Conservation (phyloP, 2,329 filamentous ascomycete species). For the Pseudogymnoascus sp. region DNA sequence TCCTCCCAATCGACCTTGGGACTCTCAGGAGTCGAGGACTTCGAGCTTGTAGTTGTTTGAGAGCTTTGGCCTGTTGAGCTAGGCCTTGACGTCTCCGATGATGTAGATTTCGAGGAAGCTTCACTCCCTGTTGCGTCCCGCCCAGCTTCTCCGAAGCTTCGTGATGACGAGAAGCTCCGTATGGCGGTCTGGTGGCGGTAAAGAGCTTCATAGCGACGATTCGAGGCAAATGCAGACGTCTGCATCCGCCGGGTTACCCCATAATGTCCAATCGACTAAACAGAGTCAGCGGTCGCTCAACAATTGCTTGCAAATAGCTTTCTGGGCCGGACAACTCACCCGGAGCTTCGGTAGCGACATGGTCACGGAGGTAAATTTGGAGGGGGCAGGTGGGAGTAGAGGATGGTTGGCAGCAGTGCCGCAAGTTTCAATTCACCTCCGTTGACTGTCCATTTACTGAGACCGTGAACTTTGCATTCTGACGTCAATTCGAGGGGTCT, state of each 20-base stretch:
- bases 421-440: background rate
- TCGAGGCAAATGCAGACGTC: background rate
- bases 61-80: background rate
- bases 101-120: background rate
- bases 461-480: background rate
- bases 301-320: background rate
- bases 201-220: background rate
- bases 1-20: slow-evolving; percentile 55
- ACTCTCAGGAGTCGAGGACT: background rate
- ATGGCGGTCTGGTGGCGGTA: background rate
- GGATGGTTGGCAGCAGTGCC: background rate
- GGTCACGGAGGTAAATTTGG: background rate
- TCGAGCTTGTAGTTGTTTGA: background rate
- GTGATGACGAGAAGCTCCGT: background rate
- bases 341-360: background rate
- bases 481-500: slow-evolving; percentile 5
- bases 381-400: background rate
- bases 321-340: background rate
- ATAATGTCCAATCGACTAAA: background rate
- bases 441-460: slow-evolving; percentile 6
- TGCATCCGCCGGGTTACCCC: background rate
- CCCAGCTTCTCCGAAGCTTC: background rate
- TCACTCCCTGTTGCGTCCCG: background rate
- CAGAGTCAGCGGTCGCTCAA: background rate
- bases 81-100: background rate